Evolutionary conservation across 2,329 filamentous ascomycete genomes (phyloP), one percentile per base, ranked within the genome.

Genomic region (Amauroascus niger): DNA sequence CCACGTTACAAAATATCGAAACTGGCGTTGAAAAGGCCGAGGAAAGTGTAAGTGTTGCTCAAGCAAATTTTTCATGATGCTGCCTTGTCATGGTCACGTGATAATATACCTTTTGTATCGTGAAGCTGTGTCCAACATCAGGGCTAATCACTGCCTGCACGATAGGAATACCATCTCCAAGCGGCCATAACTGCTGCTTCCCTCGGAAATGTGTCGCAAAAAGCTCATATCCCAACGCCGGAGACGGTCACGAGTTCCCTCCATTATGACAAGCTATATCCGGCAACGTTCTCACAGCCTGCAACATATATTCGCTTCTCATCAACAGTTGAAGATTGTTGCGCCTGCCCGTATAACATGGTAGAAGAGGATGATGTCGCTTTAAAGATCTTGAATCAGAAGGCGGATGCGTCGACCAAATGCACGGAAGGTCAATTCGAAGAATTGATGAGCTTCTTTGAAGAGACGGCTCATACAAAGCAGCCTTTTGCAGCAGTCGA

Each of bases 21-120:
- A 96, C 90, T 61, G 93, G 93, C 72, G 93, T 98, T 64, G 93
- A 98, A 73, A 90, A 95, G 69, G 87, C 84, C 60, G 93, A 98
- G 74, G 90, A 97, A 81, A 91, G 91, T 76, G 93, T 96, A 74
- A 82, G 89, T 87, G 62, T 59, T 64, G 63, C 67, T 62, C 63
- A 61, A 61, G 56, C 63, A 63, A 52, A 57, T 40, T 54, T 57
- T 57, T 57, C 55, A 55, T 62, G 61, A 57, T 64, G n/a, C n/a
- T n/a, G 65, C 66, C 64, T 68, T 62, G 48, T 60, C 43, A 20
- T 49, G 18, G 60, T 71, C 69, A 71, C 69, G 69, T 72, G 70
- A 71, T 57, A n/a, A 60, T 39, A 41, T 47, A 46, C 55, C 45
- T 33, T 53, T 13, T 16, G 8, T 6, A 28, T 41, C 28, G 24